phyloP scores from a whole-genome alignment of 441 rosid species.

The Arabidopsis hybrid region DNA sequence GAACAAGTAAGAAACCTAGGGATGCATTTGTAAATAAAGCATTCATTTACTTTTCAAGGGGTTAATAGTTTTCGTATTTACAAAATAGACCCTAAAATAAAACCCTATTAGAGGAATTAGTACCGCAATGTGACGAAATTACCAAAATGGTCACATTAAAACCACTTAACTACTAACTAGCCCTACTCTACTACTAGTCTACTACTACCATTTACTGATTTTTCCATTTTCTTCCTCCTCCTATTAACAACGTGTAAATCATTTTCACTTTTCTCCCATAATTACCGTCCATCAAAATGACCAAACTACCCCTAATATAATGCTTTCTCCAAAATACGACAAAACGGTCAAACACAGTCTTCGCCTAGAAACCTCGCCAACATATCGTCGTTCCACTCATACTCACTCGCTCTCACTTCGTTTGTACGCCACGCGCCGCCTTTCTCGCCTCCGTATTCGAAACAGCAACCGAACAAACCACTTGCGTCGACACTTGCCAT shows the following conservation, averaged over 20 bases:
- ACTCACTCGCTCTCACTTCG: conserved; percentile 42
- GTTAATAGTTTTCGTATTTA: conserved; percentile 2
- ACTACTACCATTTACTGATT: conserved; percentile 25
- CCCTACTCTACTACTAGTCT: conserved; percentile 11
- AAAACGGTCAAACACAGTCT: conserved; percentile 43
- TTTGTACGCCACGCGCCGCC: conserved; percentile 40
- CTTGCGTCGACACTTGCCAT: conserved; percentile 70
- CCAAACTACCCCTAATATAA: conserved; percentile 25
- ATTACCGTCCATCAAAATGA: not conserved
- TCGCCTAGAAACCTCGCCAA: conserved; percentile 51
- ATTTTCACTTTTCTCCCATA: conserved; percentile 14
- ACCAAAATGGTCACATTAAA: conserved; percentile 30
- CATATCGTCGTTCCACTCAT: conserved; percentile 44
- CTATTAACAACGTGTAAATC: conserved; percentile 29
- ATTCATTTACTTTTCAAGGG: not conserved
- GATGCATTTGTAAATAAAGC: not conserved
- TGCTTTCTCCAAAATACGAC: conserved; percentile 22
- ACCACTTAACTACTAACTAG: conserved; percentile 5
- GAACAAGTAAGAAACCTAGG: not conserved
- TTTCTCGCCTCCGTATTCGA: not conserved
- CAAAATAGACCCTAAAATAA: conserved; percentile 10
- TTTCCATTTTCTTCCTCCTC: not conserved
- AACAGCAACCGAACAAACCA: conserved; percentile 31
- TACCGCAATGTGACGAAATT: conserved; percentile 20
- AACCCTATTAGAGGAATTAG: not conserved